Conservation (phyloP, 495 filamentous ascomycete species). For the Penicillium ochrochloron region DNA sequence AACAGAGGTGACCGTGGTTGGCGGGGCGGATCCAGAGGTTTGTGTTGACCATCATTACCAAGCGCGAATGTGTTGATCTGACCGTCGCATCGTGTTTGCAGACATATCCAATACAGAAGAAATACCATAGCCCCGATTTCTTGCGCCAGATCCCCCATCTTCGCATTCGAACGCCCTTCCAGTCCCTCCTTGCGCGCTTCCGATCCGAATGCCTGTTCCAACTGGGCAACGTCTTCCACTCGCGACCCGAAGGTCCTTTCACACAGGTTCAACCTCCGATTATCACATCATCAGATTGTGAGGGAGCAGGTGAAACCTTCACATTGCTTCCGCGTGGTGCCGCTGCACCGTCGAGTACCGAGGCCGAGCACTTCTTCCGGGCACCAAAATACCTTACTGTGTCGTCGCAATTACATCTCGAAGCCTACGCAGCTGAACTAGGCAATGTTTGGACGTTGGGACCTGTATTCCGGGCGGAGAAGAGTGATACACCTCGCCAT, state of each 20-base stretch:
- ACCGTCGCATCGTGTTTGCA: constrained; percentile 38
- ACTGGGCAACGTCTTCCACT: constrained; percentile 72
- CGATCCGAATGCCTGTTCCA: constrained; percentile 84
- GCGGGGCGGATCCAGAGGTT: constrained; percentile 78
- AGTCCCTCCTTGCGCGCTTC: constrained; percentile 78
- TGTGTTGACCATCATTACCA: constrained; percentile 30
- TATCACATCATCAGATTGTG: constrained; percentile 96
- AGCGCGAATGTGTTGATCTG: constrained; percentile 6
- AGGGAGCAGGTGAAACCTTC: constrained; percentile 97
- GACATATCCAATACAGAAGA: constrained; percentile 92
- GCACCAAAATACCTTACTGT: constrained; percentile 93
- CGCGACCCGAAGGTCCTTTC: constrained; percentile 61
- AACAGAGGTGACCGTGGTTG: constrained; percentile 68
- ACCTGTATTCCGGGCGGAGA: constrained; percentile 92
- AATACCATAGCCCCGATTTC: constrained; percentile 88
- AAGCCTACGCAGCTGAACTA: constrained; percentile 86
- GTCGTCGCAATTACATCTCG: constrained; percentile 91
- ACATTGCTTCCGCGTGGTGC: constrained; percentile 58
- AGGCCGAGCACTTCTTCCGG: constrained; percentile 71
- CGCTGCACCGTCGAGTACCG: constrained; percentile 33
- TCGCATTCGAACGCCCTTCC: constrained; percentile 79
- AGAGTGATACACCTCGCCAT: constrained; percentile 91
- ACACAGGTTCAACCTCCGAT: constrained; percentile 90
- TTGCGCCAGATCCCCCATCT: constrained; percentile 89
- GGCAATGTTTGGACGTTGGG: constrained; percentile 93